These are phyloP conservation scores for Taphrina sp. DNA, from an alignment of 1,139 yeast species.

Conservation along the genomic window DNA sequence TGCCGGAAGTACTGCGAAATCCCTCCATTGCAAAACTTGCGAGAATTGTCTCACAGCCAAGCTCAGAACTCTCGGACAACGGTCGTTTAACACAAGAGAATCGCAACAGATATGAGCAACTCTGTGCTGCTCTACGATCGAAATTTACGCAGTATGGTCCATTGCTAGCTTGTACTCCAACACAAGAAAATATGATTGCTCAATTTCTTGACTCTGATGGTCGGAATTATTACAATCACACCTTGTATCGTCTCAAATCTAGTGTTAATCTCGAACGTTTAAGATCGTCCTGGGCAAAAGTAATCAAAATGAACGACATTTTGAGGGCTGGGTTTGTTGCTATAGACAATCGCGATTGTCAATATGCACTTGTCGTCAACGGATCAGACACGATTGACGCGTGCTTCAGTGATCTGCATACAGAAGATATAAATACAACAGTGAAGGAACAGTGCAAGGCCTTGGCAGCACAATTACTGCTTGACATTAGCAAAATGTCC, in stretches of 20 bases:
- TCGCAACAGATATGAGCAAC: background rate
- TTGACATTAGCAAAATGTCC: constrained; percentile 4
- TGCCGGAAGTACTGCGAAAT: constrained; percentile 35
- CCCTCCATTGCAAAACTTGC: constrained; percentile 32
- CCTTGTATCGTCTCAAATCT: constrained; percentile 32
- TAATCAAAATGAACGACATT: constrained; percentile 35
- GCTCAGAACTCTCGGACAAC: background rate
- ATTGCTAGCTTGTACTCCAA: constrained; percentile 38
- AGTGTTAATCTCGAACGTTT: constrained; percentile 12
- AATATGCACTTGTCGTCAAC: constrained; percentile 36
- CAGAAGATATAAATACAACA: constrained; percentile 27
- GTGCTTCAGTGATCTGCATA: constrained; percentile 14
- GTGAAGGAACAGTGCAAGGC: background rate
- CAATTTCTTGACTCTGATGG: constrained; percentile 36
- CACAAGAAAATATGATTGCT: constrained; percentile 38
- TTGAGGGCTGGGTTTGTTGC: constrained; percentile 38
- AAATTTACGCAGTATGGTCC: background rate
- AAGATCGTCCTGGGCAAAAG: constrained; percentile 31
- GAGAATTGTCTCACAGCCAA: no score
- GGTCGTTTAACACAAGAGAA: background rate
- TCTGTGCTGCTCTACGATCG: background rate
- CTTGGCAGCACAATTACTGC: background rate
- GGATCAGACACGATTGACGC: background rate
- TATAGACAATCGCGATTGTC: constrained; percentile 12
- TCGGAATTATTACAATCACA: constrained; percentile 37